Conservation (phyloP, 1,284 basidiomycete genomes). For the Caloboletus firmus region DNA sequence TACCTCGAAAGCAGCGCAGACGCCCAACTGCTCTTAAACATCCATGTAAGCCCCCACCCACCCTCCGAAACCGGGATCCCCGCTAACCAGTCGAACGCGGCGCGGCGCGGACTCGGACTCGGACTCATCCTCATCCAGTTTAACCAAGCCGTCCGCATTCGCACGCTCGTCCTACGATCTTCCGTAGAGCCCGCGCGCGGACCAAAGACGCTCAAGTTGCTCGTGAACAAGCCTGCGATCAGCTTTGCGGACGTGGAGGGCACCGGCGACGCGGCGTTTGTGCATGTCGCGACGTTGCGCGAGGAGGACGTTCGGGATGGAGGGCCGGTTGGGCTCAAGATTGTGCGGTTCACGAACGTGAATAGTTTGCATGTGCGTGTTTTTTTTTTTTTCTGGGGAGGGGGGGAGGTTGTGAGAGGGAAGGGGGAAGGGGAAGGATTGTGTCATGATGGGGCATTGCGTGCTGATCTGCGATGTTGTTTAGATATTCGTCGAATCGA, state of each 20-base stretch:
- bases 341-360: conserved; percentile 79
- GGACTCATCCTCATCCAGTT: conserved; percentile 50
- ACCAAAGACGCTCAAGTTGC: conserved; percentile 66
- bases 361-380: conserved; percentile 67
- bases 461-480: neutral
- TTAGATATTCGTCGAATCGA: conserved; percentile 76
- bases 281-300: conserved; percentile 55
- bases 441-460: neutral
- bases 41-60: conserved; percentile 50
- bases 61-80: neutral
- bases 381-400: neutral
- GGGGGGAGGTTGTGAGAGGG: no score
- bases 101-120: no score
- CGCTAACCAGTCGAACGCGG: no score
- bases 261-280: conserved; percentile 47
- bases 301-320: conserved; percentile 56
- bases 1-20: conserved; percentile 80
- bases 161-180: conserved; percentile 64
- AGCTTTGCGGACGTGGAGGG: conserved; percentile 69
- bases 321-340: conserved; percentile 61
- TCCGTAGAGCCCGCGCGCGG: conserved; percentile 51
- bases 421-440: neutral
- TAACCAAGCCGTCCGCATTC: conserved; percentile 76
- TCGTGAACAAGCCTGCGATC: conserved; percentile 64
- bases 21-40: conserved; percentile 72